A percentile compares a stretch with the other conserved stretches of the same genome.
phyloP scores from a whole-genome alignment of 139 green algal genomes.

The Chlamydomonas applanata region DNA sequence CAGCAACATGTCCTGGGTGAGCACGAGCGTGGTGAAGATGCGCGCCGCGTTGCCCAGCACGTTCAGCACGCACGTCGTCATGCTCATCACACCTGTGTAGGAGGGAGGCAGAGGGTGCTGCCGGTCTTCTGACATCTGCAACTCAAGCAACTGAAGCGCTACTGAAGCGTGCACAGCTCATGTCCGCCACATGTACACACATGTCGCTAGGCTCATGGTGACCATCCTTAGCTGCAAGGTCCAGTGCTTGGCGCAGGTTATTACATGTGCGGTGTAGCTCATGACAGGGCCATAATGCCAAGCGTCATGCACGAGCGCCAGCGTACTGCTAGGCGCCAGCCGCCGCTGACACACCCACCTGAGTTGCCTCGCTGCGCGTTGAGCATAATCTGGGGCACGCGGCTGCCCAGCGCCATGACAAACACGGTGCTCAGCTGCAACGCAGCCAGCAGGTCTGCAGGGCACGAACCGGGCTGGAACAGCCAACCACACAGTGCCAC shows the following conservation, averaged over 20 bases:
- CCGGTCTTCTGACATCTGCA: too few species aligned
- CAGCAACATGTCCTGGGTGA: slow-evolving; percentile 51
- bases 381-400: slow-evolving; percentile 77
- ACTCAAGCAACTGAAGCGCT: too few species aligned
- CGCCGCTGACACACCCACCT: slow-evolving; percentile 1
- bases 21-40: slow-evolving; percentile 70
- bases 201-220: too few species aligned
- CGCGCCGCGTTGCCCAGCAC: slow-evolving; percentile 66
- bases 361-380: slow-evolving; percentile 69
- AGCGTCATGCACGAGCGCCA: background rate
- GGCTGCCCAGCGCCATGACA: slow-evolving; percentile 45
- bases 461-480: slow-evolving; percentile 32
- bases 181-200: too few species aligned
- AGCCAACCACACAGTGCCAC: slow-evolving; percentile 29
- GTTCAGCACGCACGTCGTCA: slow-evolving; percentile 64
- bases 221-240: background rate
- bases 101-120: background rate
- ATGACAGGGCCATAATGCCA: background rate
- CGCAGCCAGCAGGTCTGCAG: slow-evolving; percentile 21
- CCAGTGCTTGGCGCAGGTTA: background rate
- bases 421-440: slow-evolving; percentile 61
- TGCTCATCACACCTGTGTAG: slow-evolving; percentile 62
- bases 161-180: too few species aligned
- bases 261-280: background rate
- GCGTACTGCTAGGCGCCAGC: background rate